Percentiles rank a stretch among this genome's conserved stretches.
Evolutionary conservation across 2,329 filamentous ascomycete genomes (phyloP).

Genomic region (Alternaria tenuissima): DNA sequence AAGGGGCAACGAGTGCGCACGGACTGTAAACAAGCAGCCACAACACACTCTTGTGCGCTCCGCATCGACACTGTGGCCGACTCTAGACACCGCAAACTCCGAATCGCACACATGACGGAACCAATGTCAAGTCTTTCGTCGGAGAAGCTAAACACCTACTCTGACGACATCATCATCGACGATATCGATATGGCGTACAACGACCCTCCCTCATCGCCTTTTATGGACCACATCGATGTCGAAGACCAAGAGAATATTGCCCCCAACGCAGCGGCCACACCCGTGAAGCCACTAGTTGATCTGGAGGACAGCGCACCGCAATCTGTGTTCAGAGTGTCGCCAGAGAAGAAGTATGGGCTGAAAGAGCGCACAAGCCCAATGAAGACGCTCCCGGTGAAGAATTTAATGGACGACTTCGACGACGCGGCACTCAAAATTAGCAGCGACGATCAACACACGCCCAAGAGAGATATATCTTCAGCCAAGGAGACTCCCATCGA

Average conservation of each 20-base stretch:
- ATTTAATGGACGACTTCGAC: conserved; percentile 38
- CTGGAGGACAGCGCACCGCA: conserved; percentile 41
- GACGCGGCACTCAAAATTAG: conserved; percentile 20
- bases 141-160: conserved; percentile 39
- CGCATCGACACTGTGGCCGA: conserved; percentile 22
- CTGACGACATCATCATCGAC: conserved; percentile 29
- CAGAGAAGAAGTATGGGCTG: conserved; percentile 37
- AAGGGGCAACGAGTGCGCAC: conserved; percentile 19
- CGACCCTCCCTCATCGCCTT: conserved; percentile 58
- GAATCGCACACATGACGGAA: conserved; percentile 37
- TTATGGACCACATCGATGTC: conserved; percentile 55
- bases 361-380: conserved; percentile 42
- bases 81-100: conserved; percentile 21
- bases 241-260: conserved; percentile 51
- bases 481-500: conserved; percentile 31
- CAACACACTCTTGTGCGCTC: conserved; percentile 18
- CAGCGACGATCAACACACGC: conserved; percentile 22
- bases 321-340: conserved; percentile 44
- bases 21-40: conserved; percentile 26
- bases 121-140: conserved; percentile 43
- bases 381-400: conserved; percentile 42
- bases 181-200: conserved; percentile 51
- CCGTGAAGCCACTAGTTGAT: conserved; percentile 33
- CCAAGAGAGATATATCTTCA: conserved; percentile 38
- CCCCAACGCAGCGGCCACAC: conserved; percentile 31